Evolutionary conservation across 2,329 filamentous ascomycete genomes (phyloP).

Genomic region (Aspergillus sergii): DNA sequence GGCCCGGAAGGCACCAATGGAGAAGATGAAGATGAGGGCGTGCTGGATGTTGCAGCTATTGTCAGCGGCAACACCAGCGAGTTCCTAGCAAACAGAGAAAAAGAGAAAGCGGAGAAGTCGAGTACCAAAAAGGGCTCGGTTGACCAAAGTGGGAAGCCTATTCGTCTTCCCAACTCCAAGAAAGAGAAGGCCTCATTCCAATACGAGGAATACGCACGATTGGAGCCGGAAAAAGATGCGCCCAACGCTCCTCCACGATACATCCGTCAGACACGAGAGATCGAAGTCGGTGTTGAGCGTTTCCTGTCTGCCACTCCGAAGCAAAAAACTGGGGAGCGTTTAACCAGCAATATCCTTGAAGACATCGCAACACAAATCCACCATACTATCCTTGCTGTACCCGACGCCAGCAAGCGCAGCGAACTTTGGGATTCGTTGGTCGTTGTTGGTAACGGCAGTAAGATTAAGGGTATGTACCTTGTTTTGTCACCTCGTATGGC

Average conservation of each 20-base stretch:
- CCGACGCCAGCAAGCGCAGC: constrained; percentile 81
- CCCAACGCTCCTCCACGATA: constrained; percentile 54
- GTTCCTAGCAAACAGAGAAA: constrained; percentile 64
- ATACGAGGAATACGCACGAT: constrained; percentile 60
- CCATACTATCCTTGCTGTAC: constrained; percentile 77
- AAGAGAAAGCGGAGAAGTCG: constrained; percentile 62
- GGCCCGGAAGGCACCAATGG: constrained; percentile 53
- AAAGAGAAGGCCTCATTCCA: constrained; percentile 62
- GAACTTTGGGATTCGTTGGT: constrained; percentile 90
- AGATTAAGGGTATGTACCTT: constrained; percentile 55
- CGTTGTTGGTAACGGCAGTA: constrained; percentile 85
- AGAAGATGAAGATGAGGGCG: constrained; percentile 62
- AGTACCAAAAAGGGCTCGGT: constrained; percentile 55
- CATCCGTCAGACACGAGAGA: constrained; percentile 55
- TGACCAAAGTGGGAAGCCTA: constrained; percentile 50
- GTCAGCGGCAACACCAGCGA: constrained; percentile 66
- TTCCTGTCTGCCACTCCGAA: constrained; percentile 59
- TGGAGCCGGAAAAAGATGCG: constrained; percentile 56
- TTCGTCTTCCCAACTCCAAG: constrained; percentile 61
- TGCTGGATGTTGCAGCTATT: constrained; percentile 67
- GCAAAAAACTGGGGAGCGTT: constrained; percentile 32
- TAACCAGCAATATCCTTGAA: constrained; percentile 70
- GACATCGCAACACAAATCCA: constrained; percentile 83
- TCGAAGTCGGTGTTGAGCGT: constrained; percentile 65
- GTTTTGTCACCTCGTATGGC: constrained; percentile 7